phyloP scores from a whole-genome alignment of 2,329 filamentous ascomycete genomes.

The Diaporthe amygdali region DNA sequence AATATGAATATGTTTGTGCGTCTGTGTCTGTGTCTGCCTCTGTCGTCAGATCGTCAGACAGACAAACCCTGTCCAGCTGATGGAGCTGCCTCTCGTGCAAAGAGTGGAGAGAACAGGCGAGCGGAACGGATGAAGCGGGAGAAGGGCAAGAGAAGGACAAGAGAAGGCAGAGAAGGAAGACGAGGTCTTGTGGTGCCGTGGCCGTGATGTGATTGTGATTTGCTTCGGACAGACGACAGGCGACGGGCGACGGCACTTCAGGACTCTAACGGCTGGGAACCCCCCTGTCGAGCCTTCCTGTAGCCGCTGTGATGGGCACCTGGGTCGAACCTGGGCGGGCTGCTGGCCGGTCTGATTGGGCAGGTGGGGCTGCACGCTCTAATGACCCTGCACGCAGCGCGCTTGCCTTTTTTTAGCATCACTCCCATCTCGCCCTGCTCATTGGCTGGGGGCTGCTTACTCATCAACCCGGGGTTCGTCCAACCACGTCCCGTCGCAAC shows the following conservation, averaged over 20 bases:
- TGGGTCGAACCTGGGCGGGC: constrained; percentile 1
- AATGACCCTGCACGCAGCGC: constrained; percentile 24
- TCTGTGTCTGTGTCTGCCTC: no score
- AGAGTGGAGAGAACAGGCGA: not conserved
- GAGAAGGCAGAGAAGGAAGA: not conserved
- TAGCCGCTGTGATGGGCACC: constrained; percentile 26
- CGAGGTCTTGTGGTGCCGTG: not conserved
- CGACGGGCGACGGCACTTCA: not conserved
- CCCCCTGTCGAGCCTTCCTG: constrained; percentile 16
- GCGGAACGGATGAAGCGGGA: not conserved
- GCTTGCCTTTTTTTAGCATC: constrained; percentile 27
- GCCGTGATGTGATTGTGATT: not conserved
- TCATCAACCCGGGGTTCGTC: not conserved
- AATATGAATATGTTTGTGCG: not conserved
- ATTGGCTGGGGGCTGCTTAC: not conserved
- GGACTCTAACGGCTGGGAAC: not conserved
- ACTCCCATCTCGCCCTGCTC: not conserved
- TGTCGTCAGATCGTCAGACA: no score
- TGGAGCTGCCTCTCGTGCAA: not conserved
- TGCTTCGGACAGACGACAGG: not conserved
- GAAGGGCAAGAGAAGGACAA: not conserved
- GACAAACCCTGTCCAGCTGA: not conserved
- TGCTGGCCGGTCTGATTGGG: constrained; percentile 17
- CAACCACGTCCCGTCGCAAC: constrained; percentile 1
- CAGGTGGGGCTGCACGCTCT: constrained; percentile 14